A percentile compares a stretch with the other conserved stretches of the same genome.
These are phyloP conservation scores for Chamaenerion angustifolium DNA, from an alignment of 345 rosid species.

Conservation along the genomic window DNA sequence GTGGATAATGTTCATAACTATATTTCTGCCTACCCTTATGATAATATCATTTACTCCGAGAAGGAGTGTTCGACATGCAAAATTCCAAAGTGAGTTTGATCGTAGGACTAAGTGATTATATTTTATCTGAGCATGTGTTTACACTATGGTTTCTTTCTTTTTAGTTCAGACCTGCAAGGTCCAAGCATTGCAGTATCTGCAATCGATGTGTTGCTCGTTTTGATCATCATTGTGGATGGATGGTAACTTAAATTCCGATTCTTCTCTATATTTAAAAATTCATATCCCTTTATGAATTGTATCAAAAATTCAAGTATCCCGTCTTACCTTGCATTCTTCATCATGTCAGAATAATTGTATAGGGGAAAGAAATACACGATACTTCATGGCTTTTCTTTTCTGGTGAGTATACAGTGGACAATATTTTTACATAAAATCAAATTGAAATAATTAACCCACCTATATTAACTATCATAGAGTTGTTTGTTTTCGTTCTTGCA, in stretches of 20 bases:
- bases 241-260: slow-evolving; percentile 24
- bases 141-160: slow-evolving; percentile 7
- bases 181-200: slow-evolving; percentile 91
- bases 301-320: too few relatives aligned
- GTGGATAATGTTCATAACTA: slow-evolving; percentile 52
- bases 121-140: not conserved
- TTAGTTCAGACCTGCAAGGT: slow-evolving; percentile 73
- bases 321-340: slow-evolving; percentile 5
- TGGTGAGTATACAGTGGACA: slow-evolving; percentile 39
- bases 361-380: slow-evolving; percentile 79
- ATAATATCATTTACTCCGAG: slow-evolving; percentile 52
- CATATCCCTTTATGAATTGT: not conserved
- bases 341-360: slow-evolving; percentile 78
- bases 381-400: slow-evolving; percentile 83
- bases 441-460: too few relatives aligned
- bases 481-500: slow-evolving; percentile 9
- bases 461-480: too few relatives aligned
- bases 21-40: slow-evolving; percentile 69
- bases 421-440: not conserved
- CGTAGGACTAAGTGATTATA: not conserved
- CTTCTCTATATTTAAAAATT: not conserved
- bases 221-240: slow-evolving; percentile 99
- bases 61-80: slow-evolving; percentile 79
- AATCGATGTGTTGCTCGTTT: slow-evolving; percentile 88
- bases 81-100: slow-evolving; percentile 54